Conservation (phyloP, 169 alveolate species). For the Neospora caninum region DNA sequence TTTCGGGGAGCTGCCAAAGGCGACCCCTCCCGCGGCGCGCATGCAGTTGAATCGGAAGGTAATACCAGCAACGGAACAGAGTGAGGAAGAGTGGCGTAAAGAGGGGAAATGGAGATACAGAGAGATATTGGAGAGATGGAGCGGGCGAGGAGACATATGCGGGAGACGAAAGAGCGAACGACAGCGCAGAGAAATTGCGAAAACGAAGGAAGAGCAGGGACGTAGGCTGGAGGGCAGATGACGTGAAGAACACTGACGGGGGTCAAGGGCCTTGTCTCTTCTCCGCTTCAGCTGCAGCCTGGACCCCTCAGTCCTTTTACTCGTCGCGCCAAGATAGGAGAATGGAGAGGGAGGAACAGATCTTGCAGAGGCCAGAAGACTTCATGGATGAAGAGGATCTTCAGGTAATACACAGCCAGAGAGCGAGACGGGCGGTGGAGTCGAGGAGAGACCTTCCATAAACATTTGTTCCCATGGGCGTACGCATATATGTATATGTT, state of each 20-base stretch:
- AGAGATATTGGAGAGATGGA: too few relatives aligned
- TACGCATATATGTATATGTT: background rate
- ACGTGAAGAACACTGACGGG: too few relatives aligned
- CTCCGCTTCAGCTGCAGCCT: background rate
- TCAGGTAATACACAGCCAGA: background rate
- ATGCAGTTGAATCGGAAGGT: background rate
- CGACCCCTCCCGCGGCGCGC: background rate
- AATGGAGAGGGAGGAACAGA: background rate
- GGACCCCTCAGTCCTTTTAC: background rate
- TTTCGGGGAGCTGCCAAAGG: background rate
- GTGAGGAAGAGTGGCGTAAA: background rate
- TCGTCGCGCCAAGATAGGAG: background rate
- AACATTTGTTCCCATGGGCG: too few relatives aligned
- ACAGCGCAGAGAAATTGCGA: background rate
- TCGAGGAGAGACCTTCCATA: background rate
- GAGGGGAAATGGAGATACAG: too few relatives aligned
- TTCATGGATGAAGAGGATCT: slow-evolving; percentile 50
- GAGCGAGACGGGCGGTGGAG: background rate
- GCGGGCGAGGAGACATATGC: too few relatives aligned
- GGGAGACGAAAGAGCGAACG: too few relatives aligned
- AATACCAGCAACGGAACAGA: background rate
- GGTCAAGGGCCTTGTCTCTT: background rate
- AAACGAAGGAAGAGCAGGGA: background rate
- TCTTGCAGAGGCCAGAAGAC: slow-evolving; percentile 16
- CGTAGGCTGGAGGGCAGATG: too few relatives aligned